A percentile compares a stretch with the other conserved stretches of the same genome.
Evolutionary conservation across 768 basidiomycete genomes (phyloP).

Genomic region (Lactifluus hygrophoroides): DNA sequence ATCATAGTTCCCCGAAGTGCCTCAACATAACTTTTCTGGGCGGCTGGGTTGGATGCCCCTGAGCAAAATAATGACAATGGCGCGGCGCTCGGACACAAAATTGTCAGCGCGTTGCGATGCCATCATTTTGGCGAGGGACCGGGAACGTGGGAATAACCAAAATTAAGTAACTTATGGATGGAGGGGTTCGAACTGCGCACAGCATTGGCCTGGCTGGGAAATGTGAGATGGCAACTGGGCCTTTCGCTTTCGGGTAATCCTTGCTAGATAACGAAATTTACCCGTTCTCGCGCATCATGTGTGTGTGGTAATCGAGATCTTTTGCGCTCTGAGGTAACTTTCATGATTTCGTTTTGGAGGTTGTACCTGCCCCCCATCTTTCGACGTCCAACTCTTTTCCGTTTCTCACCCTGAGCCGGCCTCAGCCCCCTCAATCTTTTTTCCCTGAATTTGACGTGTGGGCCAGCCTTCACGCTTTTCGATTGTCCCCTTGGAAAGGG

Average conservation of each 20-base stretch:
- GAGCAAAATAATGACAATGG: too few species aligned
- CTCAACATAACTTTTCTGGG: too few species aligned
- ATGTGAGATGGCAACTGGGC: background rate
- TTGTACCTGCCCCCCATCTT: background rate
- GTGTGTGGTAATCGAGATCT: background rate
- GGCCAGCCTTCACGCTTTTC: background rate
- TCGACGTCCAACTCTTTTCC: background rate
- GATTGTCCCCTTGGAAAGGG: background rate
- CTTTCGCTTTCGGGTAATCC: background rate
- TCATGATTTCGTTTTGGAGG: background rate
- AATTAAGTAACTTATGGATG: too few species aligned
- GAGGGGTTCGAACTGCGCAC: too few species aligned
- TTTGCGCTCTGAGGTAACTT: background rate
- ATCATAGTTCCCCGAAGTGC: too few species aligned
- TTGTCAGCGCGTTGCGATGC: too few species aligned
- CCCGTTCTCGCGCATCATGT: background rate
- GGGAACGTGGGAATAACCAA: too few species aligned
- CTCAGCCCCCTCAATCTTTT: background rate
- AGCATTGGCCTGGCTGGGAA: too few species aligned
- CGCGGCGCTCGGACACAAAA: too few species aligned
- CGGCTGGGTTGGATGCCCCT: too few species aligned
- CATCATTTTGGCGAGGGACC: too few species aligned
- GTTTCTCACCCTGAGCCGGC: slow-evolving; percentile 13
- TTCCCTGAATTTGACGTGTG: background rate
- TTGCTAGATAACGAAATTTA: background rate